Evolutionary conservation across 2,329 filamentous ascomycete genomes (phyloP).

Genomic region (Leptodontidium sp.): DNA sequence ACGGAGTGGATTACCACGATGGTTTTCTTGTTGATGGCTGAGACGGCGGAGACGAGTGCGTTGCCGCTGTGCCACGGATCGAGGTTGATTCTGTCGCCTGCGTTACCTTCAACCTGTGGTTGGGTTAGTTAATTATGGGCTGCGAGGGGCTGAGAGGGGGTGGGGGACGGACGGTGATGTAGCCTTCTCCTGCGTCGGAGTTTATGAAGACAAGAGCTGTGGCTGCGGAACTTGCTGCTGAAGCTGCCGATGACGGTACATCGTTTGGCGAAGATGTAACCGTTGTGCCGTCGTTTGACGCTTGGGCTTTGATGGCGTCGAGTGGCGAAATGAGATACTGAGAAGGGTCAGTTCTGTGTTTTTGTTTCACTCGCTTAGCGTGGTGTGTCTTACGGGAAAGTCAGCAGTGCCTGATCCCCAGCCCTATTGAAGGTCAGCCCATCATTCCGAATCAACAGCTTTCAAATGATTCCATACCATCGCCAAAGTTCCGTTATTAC

Average conservation of each 20-base stretch:
- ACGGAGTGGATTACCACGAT: constrained; percentile 72
- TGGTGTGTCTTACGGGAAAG: constrained; percentile 48
- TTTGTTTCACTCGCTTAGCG: neutral
- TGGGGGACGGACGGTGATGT: constrained; percentile 44
- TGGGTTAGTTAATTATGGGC: constrained; percentile 3
- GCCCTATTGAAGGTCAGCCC: constrained; percentile 26
- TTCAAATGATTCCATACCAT: constrained; percentile 63
- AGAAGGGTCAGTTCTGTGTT: constrained; percentile 6
- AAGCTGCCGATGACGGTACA: constrained; percentile 43
- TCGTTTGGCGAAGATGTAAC: constrained; percentile 65
- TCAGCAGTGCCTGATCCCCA: constrained; percentile 67
- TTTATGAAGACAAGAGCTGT: constrained; percentile 76
- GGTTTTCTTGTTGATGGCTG: constrained; percentile 65
- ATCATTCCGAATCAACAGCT: neutral
- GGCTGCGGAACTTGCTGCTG: constrained; percentile 52
- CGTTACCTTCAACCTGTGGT: constrained; percentile 43
- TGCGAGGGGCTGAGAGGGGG: neutral
- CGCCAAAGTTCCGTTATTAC: constrained; percentile 67
- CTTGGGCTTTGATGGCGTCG: constrained; percentile 68
- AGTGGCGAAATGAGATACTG: constrained; percentile 69
- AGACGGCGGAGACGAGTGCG: constrained; percentile 62
- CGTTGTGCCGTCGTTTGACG: constrained; percentile 59
- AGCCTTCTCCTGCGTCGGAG: constrained; percentile 77
- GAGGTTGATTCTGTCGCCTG: constrained; percentile 69
- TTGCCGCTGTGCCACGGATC: constrained; percentile 65